Evolutionary conservation across 768 basidiomycete species (phyloP).

Genomic region (Ramaria rubella): DNA sequence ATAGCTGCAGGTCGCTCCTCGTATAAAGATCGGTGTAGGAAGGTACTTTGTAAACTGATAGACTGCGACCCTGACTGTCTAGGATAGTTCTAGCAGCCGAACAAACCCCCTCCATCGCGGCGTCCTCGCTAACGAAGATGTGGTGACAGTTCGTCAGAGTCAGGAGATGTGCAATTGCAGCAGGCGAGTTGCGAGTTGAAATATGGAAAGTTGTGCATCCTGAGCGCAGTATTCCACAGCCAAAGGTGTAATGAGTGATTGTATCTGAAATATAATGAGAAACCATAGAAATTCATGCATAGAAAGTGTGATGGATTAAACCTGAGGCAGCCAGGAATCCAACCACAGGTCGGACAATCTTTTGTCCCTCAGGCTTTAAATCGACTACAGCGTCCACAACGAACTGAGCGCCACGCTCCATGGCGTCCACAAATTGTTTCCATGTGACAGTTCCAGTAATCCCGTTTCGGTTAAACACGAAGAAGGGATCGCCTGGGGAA

Average conservation of each 20-base stretch:
- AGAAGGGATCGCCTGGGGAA: not conserved
- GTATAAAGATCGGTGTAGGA: not conserved
- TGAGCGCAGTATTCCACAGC: constrained; percentile 1
- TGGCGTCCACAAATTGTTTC: not conserved
- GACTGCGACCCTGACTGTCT: not conserved
- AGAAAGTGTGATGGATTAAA: not conserved
- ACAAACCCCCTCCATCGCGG: constrained; percentile 15
- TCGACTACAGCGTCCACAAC: not conserved
- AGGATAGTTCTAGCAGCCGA: not conserved
- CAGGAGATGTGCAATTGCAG: not conserved
- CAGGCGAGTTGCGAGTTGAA: not conserved
- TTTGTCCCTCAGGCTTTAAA: not conserved
- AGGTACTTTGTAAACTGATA: not conserved
- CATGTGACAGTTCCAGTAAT: not conserved
- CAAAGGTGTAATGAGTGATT: constrained; percentile 7
- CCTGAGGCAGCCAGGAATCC: constrained; percentile 12
- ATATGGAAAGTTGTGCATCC: not conserved
- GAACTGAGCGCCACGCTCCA: not conserved
- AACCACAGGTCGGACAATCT: not conserved
- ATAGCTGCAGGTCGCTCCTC: not conserved
- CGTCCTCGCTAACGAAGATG: constrained; percentile 19
- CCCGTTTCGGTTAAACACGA: not conserved
- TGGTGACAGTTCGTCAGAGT: constrained; percentile 16
- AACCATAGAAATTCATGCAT: too few relatives aligned
- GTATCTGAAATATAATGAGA: constrained; percentile 11